phyloP scores from a whole-genome alignment of 176 grass and related monocot species.

The Oryza australiensis region DNA sequence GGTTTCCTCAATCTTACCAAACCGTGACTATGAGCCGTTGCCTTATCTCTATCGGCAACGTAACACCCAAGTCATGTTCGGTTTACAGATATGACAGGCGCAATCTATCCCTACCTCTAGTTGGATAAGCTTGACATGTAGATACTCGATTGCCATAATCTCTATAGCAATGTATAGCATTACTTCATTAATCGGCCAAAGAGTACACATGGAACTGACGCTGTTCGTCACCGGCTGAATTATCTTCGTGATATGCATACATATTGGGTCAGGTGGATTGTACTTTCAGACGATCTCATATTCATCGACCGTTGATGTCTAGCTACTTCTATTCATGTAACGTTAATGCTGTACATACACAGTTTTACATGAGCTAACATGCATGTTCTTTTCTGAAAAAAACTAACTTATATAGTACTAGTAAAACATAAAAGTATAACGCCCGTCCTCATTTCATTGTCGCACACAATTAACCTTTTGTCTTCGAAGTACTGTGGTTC shows the following conservation, averaged over 20 bases:
- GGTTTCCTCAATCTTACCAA: too few species aligned
- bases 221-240: not conserved
- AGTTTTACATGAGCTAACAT: not conserved
- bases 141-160: too few species aligned
- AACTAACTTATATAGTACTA: not conserved
- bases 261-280: not conserved
- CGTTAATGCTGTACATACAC: not conserved
- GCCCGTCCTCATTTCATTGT: not conserved
- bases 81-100: too few species aligned
- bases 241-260: not conserved
- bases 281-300: not conserved
- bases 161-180: not conserved
- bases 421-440: not conserved
- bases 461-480: not conserved
- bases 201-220: not conserved
- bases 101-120: too few species aligned
- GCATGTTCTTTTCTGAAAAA: not conserved
- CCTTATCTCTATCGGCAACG: too few species aligned
- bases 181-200: not conserved
- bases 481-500: not conserved
- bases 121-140: too few species aligned
- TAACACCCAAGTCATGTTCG: too few species aligned
- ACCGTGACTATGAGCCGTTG: too few species aligned
- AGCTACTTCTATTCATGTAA: not conserved
- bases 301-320: slow-evolving; percentile 3